Evolutionary conservation across 1,139 yeast genomes (phyloP), one percentile per base, ranked within the genome.

Genomic region (Taiozyma onychis): DNA sequence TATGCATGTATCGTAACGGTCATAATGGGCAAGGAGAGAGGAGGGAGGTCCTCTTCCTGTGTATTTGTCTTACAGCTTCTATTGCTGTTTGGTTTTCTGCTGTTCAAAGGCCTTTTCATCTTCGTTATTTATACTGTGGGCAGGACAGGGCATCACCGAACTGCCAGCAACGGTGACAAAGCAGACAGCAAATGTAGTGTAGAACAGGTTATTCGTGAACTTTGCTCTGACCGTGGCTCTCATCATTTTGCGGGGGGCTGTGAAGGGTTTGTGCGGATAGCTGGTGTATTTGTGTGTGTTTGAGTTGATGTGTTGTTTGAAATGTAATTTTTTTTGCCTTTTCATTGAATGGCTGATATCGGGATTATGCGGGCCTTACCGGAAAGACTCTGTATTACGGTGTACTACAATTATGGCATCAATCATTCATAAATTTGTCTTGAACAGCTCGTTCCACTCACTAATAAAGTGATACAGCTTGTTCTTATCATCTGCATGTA

Each of bases 71-170:
- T n/a, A 32, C 35, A n/a, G 41, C 18, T 45, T 47, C 28, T 49
- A 34, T 39, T 50, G 48, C n/a, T 46, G 39, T 43, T 51, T 50
- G 32, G 46, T 50, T 39, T 48, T 43, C 41, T 51, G 49, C 34
- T 47, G 48, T 26, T 49, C 47, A 45, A 53, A 57, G 49, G 49
- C 47, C 50, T 55, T 58, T 44, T 61, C 65, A 49, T 61, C 65
- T 51, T 70, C 74, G 42, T 70, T 66, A 48, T 67, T 70, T 47
- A 69, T 60, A n/a, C 71, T 57, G 49, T 69, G 73, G 11, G 72
- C 73, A 26, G 74, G 74, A 55, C 75, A 70, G 39, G 74, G 75
- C 44, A 70, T 58, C 28, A 68, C 61, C 3, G 75, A 67, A 18
- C 72, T 66, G 30, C 70, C 59, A 2, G 74, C 73, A 21, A 71